A percentile compares a stretch with the other conserved stretches of the same genome.
Evolutionary conservation across 1,139 yeast species (phyloP).

Genomic region (Pichia sp.): DNA sequence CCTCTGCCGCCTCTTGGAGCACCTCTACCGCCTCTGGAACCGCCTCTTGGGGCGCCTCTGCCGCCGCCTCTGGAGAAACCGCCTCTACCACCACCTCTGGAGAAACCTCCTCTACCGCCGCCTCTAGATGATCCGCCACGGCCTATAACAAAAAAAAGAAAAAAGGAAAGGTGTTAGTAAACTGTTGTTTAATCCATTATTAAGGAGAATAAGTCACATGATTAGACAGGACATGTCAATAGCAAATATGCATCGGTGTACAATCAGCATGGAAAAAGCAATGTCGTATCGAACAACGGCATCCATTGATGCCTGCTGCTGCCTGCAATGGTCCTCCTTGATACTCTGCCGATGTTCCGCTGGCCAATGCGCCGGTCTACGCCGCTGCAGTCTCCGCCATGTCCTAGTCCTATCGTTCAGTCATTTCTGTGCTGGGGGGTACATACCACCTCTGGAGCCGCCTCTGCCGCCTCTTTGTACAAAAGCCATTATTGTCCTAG

Average conservation of each 20-base stretch:
- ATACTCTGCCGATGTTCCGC: too few relatives aligned
- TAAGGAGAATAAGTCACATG: neutral
- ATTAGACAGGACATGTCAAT: neutral
- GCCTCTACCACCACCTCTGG: slow-evolving; percentile 59
- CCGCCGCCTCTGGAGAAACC: slow-evolving; percentile 58
- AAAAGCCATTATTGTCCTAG: slow-evolving; percentile 26
- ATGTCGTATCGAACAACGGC: too few relatives aligned
- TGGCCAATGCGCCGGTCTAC: too few relatives aligned
- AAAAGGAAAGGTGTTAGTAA: slow-evolving; percentile 1
- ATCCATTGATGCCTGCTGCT: too few relatives aligned
- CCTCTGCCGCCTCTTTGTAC: slow-evolving; percentile 33
- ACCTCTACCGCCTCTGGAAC: slow-evolving; percentile 59
- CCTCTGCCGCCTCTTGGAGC: slow-evolving; percentile 62
- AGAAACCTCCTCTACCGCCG: slow-evolving; percentile 59
- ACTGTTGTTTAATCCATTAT: neutral
- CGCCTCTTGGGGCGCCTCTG: slow-evolving; percentile 54
- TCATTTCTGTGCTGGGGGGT: neutral
- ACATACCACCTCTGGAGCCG: slow-evolving; percentile 37
- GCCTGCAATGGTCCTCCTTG: too few relatives aligned
- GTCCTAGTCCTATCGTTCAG: too few relatives aligned
- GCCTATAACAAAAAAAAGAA: neutral
- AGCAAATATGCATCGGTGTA: too few relatives aligned
- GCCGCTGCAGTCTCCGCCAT: too few relatives aligned
- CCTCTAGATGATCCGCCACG: slow-evolving; percentile 54
- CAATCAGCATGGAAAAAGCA: too few relatives aligned